A percentile compares a stretch with the other conserved stretches of the same genome.
Conservation (phyloP, 352 stramenopile genomes). For the Pythium phragmitis region DNA sequence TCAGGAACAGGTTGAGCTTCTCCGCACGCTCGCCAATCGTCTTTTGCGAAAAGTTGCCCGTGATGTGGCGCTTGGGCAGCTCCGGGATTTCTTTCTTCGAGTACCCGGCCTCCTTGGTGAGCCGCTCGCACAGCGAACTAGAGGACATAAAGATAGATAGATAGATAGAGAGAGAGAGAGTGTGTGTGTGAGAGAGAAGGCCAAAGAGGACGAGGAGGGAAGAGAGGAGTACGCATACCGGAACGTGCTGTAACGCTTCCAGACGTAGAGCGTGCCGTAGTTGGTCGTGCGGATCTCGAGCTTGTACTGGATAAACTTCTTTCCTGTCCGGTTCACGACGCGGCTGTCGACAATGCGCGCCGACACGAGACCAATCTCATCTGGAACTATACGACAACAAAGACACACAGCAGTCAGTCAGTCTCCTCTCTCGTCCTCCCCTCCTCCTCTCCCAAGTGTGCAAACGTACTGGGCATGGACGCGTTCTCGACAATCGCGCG, state of each 20-base stretch:
- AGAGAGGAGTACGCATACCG: conserved; percentile 34
- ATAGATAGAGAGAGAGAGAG: conserved; percentile 10
- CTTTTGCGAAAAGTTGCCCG: conserved; percentile 83
- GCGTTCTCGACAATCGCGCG: conserved; percentile 80
- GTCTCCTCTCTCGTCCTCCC: conserved; percentile 1
- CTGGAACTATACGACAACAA: conserved; percentile 48
- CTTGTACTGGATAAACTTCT: conserved; percentile 91
- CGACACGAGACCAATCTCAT: conserved; percentile 79
- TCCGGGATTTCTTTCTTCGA: conserved; percentile 84
- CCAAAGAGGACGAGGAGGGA: background rate
- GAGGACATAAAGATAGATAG: background rate
- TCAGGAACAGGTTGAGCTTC: conserved; percentile 86
- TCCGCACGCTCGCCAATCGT: conserved; percentile 80
- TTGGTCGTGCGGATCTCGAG: conserved; percentile 86
- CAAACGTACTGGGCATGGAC: conserved; percentile 68
- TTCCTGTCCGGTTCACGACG: conserved; percentile 78
- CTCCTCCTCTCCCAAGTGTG: conserved; percentile 1
- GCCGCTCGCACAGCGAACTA: conserved; percentile 78
- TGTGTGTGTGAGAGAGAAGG: background rate
- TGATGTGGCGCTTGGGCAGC: conserved; percentile 78
- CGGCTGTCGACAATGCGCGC: conserved; percentile 83
- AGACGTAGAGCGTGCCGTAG: conserved; percentile 87
- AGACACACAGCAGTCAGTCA: conserved; percentile 16
- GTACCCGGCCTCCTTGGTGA: conserved; percentile 84
- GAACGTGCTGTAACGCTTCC: conserved; percentile 90